phyloP scores from a whole-genome alignment of 2,329 filamentous ascomycete species.

The Stemphylium lycopersici region DNA sequence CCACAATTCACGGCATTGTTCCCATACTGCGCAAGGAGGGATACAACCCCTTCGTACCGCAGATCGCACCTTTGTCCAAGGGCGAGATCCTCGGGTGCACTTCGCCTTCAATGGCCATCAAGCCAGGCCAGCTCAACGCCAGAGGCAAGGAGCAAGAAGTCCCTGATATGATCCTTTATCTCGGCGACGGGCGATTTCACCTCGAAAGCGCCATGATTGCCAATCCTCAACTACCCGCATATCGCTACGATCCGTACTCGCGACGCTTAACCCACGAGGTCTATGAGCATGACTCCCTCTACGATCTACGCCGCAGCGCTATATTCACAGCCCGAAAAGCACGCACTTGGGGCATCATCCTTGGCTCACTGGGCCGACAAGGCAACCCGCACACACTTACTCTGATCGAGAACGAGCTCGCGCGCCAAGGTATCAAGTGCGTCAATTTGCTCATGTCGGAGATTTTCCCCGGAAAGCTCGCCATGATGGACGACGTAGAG shows the following conservation, averaged over 20 bases:
- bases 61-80: conserved; percentile 90
- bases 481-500: conserved; percentile 90
- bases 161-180: conserved; percentile 79
- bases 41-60: conserved; percentile 84
- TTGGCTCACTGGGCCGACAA: conserved; percentile 90
- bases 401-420: conserved; percentile 80
- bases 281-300: conserved; percentile 92
- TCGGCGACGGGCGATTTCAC: conserved; percentile 93
- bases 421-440: conserved; percentile 74
- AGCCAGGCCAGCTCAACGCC: conserved; percentile 46
- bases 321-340: conserved; percentile 77
- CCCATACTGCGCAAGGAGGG: conserved; percentile 80
- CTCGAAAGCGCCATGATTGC: conserved; percentile 99
- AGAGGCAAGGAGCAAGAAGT: conserved; percentile 54
- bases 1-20: conserved; percentile 86
- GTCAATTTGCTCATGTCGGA: conserved; percentile 89
- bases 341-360: conserved; percentile 90
- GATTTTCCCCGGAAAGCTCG: conserved; percentile 95
- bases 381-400: conserved; percentile 93
- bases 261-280: conserved; percentile 87
- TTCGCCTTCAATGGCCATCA: conserved; percentile 64
- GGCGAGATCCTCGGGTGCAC: conserved; percentile 98
- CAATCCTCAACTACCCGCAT: conserved; percentile 87
- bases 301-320: conserved; percentile 76
- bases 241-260: conserved; percentile 96